Conservation (phyloP, 176 grass and related monocot species). For the Chrysopogon serrulatus region DNA sequence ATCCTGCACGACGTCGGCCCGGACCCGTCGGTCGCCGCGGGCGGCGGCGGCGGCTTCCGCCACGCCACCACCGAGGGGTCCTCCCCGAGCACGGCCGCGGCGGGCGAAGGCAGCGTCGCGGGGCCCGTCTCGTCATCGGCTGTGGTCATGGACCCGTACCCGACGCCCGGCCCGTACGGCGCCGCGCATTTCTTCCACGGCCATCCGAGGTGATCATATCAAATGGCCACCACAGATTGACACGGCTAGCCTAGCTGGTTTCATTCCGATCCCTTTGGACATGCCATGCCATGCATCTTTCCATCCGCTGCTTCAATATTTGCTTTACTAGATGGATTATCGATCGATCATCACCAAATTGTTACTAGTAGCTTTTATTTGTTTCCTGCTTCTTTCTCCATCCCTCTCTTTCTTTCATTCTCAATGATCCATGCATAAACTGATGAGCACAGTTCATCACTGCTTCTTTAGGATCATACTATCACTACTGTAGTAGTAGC, state of each 20-base stretch:
- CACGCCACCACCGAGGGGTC: constrained; percentile 31
- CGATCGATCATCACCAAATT: constrained; percentile 28
- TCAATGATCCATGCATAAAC: constrained; percentile 47
- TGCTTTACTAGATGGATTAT: not conserved
- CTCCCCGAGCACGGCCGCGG: constrained; percentile 46
- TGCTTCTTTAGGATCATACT: constrained; percentile 17
- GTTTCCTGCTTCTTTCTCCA: not conserved
- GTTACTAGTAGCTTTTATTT: not conserved
- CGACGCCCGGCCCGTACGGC: constrained; percentile 58
- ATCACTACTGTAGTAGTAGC: not conserved
- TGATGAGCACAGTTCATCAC: constrained; percentile 24
- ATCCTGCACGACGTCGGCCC: constrained; percentile 88
- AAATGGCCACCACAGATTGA: constrained; percentile 12
- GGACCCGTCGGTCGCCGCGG: constrained; percentile 23
- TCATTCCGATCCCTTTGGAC: not conserved
- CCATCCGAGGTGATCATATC: constrained; percentile 52
- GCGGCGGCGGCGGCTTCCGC: not conserved
- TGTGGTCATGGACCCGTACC: constrained; percentile 83
- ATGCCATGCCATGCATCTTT: not conserved
- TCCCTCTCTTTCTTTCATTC: not conserved
- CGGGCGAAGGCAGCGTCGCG: constrained; percentile 14
- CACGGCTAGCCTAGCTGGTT: not conserved
- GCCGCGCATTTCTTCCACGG: constrained; percentile 63
- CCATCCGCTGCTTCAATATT: constrained; percentile 14
- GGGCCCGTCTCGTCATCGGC: constrained; percentile 52